Base-by-base conservation (phyloP, 2,329 filamentous ascomycete species). In the Aschersonia sp. region DNA sequence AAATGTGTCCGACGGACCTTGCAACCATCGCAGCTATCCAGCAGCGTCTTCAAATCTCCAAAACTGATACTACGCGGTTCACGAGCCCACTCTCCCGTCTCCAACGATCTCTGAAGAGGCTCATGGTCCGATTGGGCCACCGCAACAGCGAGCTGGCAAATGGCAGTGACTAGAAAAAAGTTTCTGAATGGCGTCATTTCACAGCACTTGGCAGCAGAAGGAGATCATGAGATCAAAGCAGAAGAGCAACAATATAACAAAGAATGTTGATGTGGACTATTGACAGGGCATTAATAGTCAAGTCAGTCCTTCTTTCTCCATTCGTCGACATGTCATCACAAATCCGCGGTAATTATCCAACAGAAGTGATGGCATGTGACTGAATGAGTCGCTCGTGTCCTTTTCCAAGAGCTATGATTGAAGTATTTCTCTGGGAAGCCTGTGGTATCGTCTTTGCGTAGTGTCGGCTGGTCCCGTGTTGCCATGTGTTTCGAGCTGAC, bases 21-120 rank as follows among this genome's bases (percentile, higher is more conserved):
- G 43, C 50, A 51, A 8, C 44, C 46, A 30, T 39, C 35, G n/a
- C 50, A 51, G 5, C 33, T 48, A n/a, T 46, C 35, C 29, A 48
- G 6, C n/a, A 39, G 9, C 7, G 7, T 32, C 7, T 12, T 10
- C 9, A 45, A 9, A 30, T 33, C n/a, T 4, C 22, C 33, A 4
- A 30, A 11, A 12, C 35, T 12, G 35, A 3, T 12, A 37, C 12
- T 37, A 12, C 35, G 30, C 9, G 43, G 37, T 35, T 47, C 46
- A 11, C 14, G 30, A 14, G 42, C 46, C 46, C 45, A 46, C 7
- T 41, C 42, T 3, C 42, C 11, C 2, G 41, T 41, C 33, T 47
- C 43, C 30, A 43, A 14, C 6, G 46, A 51, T n/a, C 35, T 40
- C 22, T 42, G 46, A n/a, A 43, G 35, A 12, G 8, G 35, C 12